phyloP scores from a whole-genome alignment of 108 stramenopile species.

The Licmophora abbreviata region DNA sequence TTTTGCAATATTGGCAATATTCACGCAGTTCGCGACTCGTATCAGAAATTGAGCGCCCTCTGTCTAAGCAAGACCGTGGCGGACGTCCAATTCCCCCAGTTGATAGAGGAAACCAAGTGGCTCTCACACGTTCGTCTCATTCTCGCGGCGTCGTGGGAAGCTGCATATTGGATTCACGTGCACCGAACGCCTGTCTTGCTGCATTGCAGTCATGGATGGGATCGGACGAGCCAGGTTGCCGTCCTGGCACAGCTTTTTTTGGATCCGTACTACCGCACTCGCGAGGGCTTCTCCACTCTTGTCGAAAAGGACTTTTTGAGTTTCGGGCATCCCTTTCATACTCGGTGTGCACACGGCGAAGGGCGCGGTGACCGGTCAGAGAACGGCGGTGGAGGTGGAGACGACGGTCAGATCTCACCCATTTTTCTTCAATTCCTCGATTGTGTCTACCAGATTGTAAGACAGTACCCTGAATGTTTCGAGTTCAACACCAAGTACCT shows the following conservation, averaged over 20 bases:
- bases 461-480: conserved; percentile 80
- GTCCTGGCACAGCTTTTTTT: conserved; percentile 90
- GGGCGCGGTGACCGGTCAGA: conserved; percentile 47
- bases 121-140: conserved; percentile 78
- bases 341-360: conserved; percentile 89
- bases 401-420: conserved; percentile 89
- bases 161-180: conserved; percentile 81
- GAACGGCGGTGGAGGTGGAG: conserved; percentile 1
- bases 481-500: conserved; percentile 83
- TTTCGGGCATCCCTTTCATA: conserved; percentile 96
- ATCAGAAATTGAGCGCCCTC: conserved; percentile 59
- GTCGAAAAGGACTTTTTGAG: conserved; percentile 97
- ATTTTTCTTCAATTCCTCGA: conserved; percentile 98
- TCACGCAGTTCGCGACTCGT: conserved; percentile 81
- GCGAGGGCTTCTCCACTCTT: conserved; percentile 86
- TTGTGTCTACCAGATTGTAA: conserved; percentile 88
- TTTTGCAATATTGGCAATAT: conserved; percentile 87
- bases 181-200: conserved; percentile 86
- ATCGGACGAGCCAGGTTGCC: conserved; percentile 92
- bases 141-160: conserved; percentile 77
- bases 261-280: conserved; percentile 94
- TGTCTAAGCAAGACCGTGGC: conserved; percentile 26
- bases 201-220: conserved; percentile 99
- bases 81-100: conserved; percentile 66
- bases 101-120: conserved; percentile 92